phyloP scores from a whole-genome alignment of 352 stramenopile species.

The Bremia lactucae region DNA sequence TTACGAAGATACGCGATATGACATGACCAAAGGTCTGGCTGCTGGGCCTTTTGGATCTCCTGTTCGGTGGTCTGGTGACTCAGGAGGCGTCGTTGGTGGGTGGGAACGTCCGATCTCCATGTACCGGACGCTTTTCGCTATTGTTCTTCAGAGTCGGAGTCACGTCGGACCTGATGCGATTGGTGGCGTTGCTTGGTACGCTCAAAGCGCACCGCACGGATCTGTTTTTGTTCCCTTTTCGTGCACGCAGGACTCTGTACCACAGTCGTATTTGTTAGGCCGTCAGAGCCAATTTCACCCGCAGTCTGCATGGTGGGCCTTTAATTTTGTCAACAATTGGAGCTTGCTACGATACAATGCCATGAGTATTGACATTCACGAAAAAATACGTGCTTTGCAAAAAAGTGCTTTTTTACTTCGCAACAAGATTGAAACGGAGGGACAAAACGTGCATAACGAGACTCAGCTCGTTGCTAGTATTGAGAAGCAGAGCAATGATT shows the following conservation, averaged over 20 bases:
- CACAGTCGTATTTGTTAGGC: constrained; percentile 44
- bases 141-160: constrained; percentile 49
- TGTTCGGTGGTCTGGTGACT: constrained; percentile 64
- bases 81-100: constrained; percentile 40
- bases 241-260: constrained; percentile 34
- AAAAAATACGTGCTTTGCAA: constrained; percentile 29
- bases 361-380: constrained; percentile 48
- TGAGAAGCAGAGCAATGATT: constrained; percentile 39
- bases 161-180: constrained; percentile 27
- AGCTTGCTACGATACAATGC: constrained; percentile 62
- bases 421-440: constrained; percentile 9
- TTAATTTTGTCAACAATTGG: constrained; percentile 85
- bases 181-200: constrained; percentile 58
- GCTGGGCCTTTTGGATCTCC: constrained; percentile 86
- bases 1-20: constrained; percentile 86
- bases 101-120: constrained; percentile 89
- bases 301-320: constrained; percentile 72
- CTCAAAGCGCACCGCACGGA: constrained; percentile 45
- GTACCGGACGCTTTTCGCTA: constrained; percentile 81
- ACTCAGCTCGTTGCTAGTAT: constrained; percentile 17
- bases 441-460: not conserved
- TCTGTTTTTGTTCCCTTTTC: constrained; percentile 73
- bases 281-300: constrained; percentile 60
- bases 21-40: constrained; percentile 75
- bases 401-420: constrained; percentile 24